Conservation (phyloP, 129 eudicot genomes). For the Helichrysum umbraculigerum region DNA sequence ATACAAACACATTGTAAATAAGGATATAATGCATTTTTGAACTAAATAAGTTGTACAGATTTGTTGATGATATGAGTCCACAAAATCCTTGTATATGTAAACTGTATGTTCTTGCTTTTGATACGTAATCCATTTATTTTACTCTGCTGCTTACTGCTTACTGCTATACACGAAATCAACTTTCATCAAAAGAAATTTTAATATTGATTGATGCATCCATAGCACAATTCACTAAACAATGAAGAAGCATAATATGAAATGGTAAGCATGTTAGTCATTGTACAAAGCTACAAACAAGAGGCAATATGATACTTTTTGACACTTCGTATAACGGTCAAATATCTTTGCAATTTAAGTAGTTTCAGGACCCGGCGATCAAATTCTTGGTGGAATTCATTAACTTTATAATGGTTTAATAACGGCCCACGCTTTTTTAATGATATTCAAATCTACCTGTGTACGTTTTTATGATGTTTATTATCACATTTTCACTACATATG, state of each 20-base stretch:
- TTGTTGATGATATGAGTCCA: not conserved
- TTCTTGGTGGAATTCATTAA: too few relatives aligned
- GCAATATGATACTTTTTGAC: not conserved
- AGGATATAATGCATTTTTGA: constrained; percentile 7
- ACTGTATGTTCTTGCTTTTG: not conserved
- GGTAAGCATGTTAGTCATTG: not conserved
- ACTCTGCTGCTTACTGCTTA: not conserved
- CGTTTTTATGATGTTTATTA: too few relatives aligned
- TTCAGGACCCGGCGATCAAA: too few relatives aligned
- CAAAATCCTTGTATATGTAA: not conserved
- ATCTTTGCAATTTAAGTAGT: too few relatives aligned
- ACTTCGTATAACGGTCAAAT: too few relatives aligned
- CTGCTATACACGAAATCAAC: not conserved
- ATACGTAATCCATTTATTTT: not conserved
- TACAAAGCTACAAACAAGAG: not conserved
- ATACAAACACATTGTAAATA: constrained; percentile 26
- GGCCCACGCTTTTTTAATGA: too few relatives aligned
- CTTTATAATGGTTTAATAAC: too few relatives aligned
- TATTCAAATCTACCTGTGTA: not conserved
- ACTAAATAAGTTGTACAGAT: constrained; percentile 24
- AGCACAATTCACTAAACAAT: too few relatives aligned
- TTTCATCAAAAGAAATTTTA: not conserved
- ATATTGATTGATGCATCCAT: too few relatives aligned
- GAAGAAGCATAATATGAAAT: not conserved
- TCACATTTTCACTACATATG: not conserved